Conservation (phyloP, 768 basidiomycete genomes). For the Cyclocybe aegerita region DNA sequence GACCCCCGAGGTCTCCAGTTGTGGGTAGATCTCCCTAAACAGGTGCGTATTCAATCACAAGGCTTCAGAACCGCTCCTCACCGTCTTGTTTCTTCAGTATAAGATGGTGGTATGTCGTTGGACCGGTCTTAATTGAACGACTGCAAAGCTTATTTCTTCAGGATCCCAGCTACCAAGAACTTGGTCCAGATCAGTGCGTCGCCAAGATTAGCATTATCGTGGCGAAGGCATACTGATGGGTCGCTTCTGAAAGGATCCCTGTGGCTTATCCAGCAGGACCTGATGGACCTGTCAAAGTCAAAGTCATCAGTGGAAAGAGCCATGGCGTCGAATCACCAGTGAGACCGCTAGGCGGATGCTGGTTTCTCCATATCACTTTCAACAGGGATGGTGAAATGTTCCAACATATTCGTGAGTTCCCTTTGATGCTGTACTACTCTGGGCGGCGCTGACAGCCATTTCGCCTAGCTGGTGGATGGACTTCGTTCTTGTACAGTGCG, state of each 20-base stretch:
- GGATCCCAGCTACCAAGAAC: slow-evolving; percentile 87
- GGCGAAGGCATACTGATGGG: neutral
- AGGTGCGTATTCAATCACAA: slow-evolving; percentile 33
- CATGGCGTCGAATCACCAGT: slow-evolving; percentile 88
- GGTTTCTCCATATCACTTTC: slow-evolving; percentile 85
- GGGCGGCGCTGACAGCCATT: neutral
- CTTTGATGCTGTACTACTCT: neutral
- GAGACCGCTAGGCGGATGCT: slow-evolving; percentile 87
- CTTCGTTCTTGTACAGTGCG: slow-evolving; percentile 82
- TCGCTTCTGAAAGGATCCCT: slow-evolving; percentile 51
- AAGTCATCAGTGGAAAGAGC: slow-evolving; percentile 87
- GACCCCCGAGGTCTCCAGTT: slow-evolving; percentile 86
- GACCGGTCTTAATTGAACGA: neutral
- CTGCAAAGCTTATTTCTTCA: slow-evolving; percentile 3
- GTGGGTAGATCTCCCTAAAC: slow-evolving; percentile 80
- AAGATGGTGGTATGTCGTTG: slow-evolving; percentile 65
- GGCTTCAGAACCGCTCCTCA: slow-evolving; percentile 16
- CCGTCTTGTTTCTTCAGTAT: slow-evolving; percentile 38
- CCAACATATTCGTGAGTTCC: slow-evolving; percentile 74
- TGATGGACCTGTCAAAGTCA: slow-evolving; percentile 68
- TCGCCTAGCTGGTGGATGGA: slow-evolving; percentile 77
- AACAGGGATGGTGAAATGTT: slow-evolving; percentile 63
- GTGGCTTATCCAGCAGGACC: slow-evolving; percentile 69
- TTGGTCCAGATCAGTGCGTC: slow-evolving; percentile 58
- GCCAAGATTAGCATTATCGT: neutral